These are phyloP conservation scores for Botrytis galanthina DNA, from an alignment of 2,329 filamentous ascomycete genomes.

Conservation along the genomic window DNA sequence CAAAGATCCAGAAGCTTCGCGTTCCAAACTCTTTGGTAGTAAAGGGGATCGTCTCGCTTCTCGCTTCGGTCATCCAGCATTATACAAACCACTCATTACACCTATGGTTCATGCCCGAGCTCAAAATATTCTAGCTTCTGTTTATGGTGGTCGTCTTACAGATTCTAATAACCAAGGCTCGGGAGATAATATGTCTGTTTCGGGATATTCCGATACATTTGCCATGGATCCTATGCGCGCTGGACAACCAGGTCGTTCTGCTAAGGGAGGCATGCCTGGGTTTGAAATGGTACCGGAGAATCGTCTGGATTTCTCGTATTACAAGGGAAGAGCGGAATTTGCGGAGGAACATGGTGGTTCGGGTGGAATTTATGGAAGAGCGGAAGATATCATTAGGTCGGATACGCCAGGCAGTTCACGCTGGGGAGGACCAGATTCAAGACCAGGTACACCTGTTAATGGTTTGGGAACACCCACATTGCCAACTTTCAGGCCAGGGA, in stretches of 20 bases:
- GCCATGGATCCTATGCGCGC: conserved; percentile 72
- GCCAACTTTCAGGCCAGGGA: conserved; percentile 1
- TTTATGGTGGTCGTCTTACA: conserved; percentile 78
- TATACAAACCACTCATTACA: conserved; percentile 85
- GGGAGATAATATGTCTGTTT: conserved; percentile 56
- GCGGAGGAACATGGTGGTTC: conserved; percentile 82
- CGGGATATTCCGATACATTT: conserved; percentile 80
- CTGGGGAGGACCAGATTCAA: conserved; percentile 26
- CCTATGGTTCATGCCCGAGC: conserved; percentile 94
- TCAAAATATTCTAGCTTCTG: conserved; percentile 77
- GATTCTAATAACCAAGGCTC: conserved; percentile 62
- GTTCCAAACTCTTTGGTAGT: conserved; percentile 50
- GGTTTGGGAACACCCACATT: conserved; percentile 2
- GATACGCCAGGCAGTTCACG: conserved; percentile 33
- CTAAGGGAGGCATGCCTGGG: conserved; percentile 52
- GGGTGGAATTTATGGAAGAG: conserved; percentile 57
- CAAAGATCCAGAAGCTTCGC: conserved; percentile 46
- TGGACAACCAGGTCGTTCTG: conserved; percentile 46
- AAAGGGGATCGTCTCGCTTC: conserved; percentile 69
- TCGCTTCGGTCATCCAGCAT: conserved; percentile 84
- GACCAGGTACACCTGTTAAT: conserved; percentile 30
- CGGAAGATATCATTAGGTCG: conserved; percentile 51
- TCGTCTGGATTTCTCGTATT: conserved; percentile 83
- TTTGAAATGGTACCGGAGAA: conserved; percentile 93
- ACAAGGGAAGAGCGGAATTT: conserved; percentile 86